A percentile compares a stretch with the other conserved stretches of the same genome.
These are phyloP conservation scores for Podospora didyma DNA, from an alignment of 495 filamentous ascomycete species.

Conservation along the genomic window DNA sequence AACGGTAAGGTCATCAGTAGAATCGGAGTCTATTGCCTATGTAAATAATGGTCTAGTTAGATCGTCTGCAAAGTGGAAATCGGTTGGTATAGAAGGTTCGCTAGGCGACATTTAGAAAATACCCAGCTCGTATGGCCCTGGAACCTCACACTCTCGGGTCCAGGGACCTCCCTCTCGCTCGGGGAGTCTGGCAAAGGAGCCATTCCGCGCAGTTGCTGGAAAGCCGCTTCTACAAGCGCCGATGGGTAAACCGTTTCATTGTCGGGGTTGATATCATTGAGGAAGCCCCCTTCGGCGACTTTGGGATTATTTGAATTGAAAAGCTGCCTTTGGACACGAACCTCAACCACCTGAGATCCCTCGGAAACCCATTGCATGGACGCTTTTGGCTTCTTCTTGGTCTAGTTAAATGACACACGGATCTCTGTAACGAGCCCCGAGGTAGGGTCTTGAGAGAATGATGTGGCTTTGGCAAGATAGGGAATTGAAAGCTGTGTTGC, in stretches of 20 bases:
- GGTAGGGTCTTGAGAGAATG: constrained; percentile 63
- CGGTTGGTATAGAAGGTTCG: no score
- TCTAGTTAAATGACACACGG: constrained; percentile 55
- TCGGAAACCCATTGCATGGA: constrained; percentile 83
- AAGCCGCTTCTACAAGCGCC: constrained; percentile 75
- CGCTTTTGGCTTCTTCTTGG: constrained; percentile 72
- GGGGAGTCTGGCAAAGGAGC: constrained; percentile 75
- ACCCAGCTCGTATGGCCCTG: constrained; percentile 83
- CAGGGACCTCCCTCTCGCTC: constrained; percentile 53
- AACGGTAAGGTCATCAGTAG: not conserved
- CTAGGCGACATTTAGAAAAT: constrained; percentile 50
- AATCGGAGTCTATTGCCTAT: not conserved
- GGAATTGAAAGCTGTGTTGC: constrained; percentile 76
- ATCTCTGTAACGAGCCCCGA: constrained; percentile 62
- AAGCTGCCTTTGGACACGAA: constrained; percentile 69
- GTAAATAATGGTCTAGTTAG: no score
- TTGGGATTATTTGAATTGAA: constrained; percentile 78
- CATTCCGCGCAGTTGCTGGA: constrained; percentile 64
- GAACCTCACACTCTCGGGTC: constrained; percentile 72
- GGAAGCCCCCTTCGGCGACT: constrained; percentile 63
- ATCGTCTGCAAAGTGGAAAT: not conserved
- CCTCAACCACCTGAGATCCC: constrained; percentile 62
- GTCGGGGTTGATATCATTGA: constrained; percentile 74
- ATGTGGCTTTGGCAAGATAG: constrained; percentile 70
- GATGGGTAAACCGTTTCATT: constrained; percentile 70